Percentiles rank a stretch among this genome's conserved stretches.
Evolutionary conservation across 2,329 filamentous ascomycete species (phyloP).

Genomic region (Sodiomyces alkalinus): DNA sequence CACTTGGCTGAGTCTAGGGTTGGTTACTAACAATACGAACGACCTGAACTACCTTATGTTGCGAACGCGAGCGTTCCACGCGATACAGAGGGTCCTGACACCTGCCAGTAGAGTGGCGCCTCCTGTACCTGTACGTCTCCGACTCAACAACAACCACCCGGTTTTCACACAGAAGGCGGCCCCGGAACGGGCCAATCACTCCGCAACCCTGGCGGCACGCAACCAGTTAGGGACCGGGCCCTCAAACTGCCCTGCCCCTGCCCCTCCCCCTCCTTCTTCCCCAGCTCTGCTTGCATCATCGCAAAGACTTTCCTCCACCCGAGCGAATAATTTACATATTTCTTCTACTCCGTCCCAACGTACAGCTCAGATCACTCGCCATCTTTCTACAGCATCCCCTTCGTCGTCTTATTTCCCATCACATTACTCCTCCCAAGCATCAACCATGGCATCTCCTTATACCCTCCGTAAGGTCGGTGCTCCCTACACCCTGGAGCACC

Average conservation of each 20-base stretch:
- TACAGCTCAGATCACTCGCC: conserved; percentile 39
- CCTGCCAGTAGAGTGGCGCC: too few relatives aligned
- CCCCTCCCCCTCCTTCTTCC: conserved; percentile 18
- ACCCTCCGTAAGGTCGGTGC: conserved; percentile 74
- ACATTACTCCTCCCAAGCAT: conserved; percentile 9
- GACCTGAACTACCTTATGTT: too few relatives aligned
- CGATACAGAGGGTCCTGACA: too few relatives aligned
- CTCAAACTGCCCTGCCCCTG: conserved; percentile 10
- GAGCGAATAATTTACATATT: conserved; percentile 21
- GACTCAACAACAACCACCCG: too few relatives aligned
- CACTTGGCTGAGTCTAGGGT: too few relatives aligned
- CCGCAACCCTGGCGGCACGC: conserved; percentile 13
- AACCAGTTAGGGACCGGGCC: too few relatives aligned
- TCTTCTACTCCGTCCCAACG: conserved; percentile 34
- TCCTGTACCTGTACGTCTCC: too few relatives aligned
- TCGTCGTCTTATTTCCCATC: conserved; percentile 9
- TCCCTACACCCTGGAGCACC: conserved; percentile 89
- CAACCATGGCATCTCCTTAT: conserved; percentile 48
- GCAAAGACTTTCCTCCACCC: conserved; percentile 5
- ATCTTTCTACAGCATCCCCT: conserved; percentile 27
- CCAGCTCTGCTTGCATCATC: conserved; percentile 11
- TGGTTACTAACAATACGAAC: too few relatives aligned
- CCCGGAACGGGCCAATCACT: conserved; percentile 15
- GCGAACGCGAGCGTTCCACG: too few relatives aligned
- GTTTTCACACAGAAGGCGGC: too few relatives aligned